Evolutionary conservation across 257 asterid genomes (phyloP), one percentile per base, ranked within the genome.

Genomic region (Datura wrightii): DNA sequence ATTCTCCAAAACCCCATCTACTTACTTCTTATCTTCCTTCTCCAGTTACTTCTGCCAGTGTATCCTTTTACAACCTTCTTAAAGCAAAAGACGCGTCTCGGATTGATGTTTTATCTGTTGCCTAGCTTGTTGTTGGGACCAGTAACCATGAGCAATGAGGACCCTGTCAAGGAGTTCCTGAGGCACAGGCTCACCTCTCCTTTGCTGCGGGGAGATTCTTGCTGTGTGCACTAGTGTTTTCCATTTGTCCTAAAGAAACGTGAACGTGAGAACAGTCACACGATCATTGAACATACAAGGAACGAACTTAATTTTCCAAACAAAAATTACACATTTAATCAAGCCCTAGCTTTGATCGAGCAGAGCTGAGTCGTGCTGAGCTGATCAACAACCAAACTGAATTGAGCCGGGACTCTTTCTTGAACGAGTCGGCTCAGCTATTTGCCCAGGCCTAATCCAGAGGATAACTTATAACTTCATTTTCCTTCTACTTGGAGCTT

Each of bases 211-310:
- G 15, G 85, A 82, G 82, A 85, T 85, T 48, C 78, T 79, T 15
- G 88, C 88, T n/a, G 88, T 83, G 85, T 86, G 86, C 44, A 86
- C 86, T 60, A 86, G 70, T 65, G 88, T 86, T 66, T 86, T 86
- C 88, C 88, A 83, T 81, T 86, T 86, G 79, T 86, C 86, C 88
- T 83, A 11, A 6, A 55, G 48, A 36, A 37, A 5, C 14, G 3
- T 67, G n/a, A 82, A 46, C 16, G 31, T 24, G 24, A 16, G 31
- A 82, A 24, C 2, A 34, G 7, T 16, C 8, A 82, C 5, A 44
- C 31, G 1, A 19, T 65, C 31, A 34, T 34, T 63, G 36, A 24
- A 37, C 84, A 58, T 60, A 59, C 41, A 34, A 10, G 53, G 58
- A 80, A 56, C 72, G 9, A 19, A 80, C 52, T 18, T 39, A 11